Base-by-base conservation (phyloP, 208 protist species). In the Wallacemonas collosoma region DNA sequence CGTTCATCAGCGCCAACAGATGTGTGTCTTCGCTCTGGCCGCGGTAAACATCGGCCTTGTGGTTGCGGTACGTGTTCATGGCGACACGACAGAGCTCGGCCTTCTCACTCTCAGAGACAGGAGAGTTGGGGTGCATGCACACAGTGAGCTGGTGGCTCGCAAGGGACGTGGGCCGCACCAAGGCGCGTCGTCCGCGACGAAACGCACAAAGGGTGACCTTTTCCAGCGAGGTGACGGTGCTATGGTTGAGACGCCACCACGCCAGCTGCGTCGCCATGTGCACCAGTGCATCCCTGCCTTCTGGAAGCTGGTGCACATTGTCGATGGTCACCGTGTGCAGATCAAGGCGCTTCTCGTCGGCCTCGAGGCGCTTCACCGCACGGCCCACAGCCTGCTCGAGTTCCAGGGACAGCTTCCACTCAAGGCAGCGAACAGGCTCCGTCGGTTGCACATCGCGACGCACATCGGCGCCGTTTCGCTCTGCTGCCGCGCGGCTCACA, bases 211-310 rank as follows among this genome's bases (percentile, higher is more conserved):
- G 83, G 75, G 80, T 77, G 3, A 85, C 60, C 17, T 68, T 71
- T 72, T 95, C 87, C 61, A 79, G 66, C 50, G 80, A 82, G 53
- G 70, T 85, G 0, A 84, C 84, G 1, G 88, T 85, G 47, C 79
- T 85, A n/a, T 79, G 76, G 60, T 91, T 69, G n/a, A 94, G 56
- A 1, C 86, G 74, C 83, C 89, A 94, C 83, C 83, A 93, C 7
- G 89, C 90, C n/a, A 95, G 78, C 62, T 93, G 87, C 67, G 87
- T 78, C 12, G 81, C 85, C 44, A 91, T 53, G 56, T 94, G 90
- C 53, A 91, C 64, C 36, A 90, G 71, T 8, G 71, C 65, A 58
- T 90, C 85, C 5, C 51, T 12, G 50, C 72, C 61, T 38, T 68
- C 48, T n/a, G 12, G 66, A 2, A 60, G 53, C 6, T 53, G 53